These are phyloP conservation scores for Aspergillus affinis DNA, from an alignment of 495 filamentous ascomycete genomes.

Conservation along the genomic window DNA sequence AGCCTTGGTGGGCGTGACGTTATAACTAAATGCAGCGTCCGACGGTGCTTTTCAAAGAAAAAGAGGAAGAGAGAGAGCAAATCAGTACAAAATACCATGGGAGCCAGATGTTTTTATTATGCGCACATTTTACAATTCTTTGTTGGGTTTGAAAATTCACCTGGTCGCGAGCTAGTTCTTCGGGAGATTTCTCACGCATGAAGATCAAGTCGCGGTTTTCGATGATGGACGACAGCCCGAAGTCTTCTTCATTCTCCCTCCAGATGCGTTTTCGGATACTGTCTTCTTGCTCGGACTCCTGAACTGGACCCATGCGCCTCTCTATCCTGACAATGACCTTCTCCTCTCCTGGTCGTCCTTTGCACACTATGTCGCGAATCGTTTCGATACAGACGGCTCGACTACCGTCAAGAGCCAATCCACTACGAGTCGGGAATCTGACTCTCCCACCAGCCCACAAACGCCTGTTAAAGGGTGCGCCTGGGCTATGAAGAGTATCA, in stretches of 20 bases:
- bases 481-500: slow-evolving; percentile 67
- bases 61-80: not conserved
- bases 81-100: slow-evolving; percentile 18
- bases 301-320: slow-evolving; percentile 43
- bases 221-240: slow-evolving; percentile 40
- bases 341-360: slow-evolving; percentile 54
- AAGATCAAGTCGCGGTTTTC: slow-evolving; percentile 63
- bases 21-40: slow-evolving; percentile 57
- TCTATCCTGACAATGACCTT: slow-evolving; percentile 62
- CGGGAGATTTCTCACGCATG: slow-evolving; percentile 48
- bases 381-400: slow-evolving; percentile 61
- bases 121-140: slow-evolving; percentile 42
- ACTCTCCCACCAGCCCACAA: slow-evolving; percentile 75
- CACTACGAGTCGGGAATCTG: slow-evolving; percentile 27
- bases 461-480: slow-evolving; percentile 62
- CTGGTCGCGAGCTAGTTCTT: slow-evolving; percentile 32
- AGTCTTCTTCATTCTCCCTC: slow-evolving; percentile 36
- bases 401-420: slow-evolving; percentile 47
- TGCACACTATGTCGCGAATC: slow-evolving; percentile 59
- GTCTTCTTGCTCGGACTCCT: slow-evolving; percentile 34
- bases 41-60: slow-evolving; percentile 30
- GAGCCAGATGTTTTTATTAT: slow-evolving; percentile 10
- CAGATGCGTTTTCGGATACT: slow-evolving; percentile 44
- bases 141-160: slow-evolving; percentile 23
- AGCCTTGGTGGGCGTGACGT: slow-evolving; percentile 58